Conservation (phyloP, 768 basidiomycete genomes). For the Russula foetens region DNA sequence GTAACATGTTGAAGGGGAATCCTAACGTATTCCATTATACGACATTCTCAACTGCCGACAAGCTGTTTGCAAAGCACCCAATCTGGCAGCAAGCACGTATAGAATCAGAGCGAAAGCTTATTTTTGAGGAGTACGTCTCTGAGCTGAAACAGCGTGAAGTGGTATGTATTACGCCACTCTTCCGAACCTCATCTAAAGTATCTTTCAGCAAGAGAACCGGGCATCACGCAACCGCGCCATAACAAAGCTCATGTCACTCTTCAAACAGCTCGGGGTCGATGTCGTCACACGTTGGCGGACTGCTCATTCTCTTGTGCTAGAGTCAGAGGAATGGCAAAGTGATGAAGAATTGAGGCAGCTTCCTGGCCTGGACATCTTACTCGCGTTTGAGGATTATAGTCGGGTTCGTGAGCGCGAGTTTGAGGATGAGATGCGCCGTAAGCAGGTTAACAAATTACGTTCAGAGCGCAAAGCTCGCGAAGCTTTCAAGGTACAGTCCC, state of each 20-base stretch:
- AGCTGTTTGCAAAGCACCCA: constrained; percentile 76
- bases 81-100: constrained; percentile 86
- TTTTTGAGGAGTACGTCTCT: constrained; percentile 87
- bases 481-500: constrained; percentile 62
- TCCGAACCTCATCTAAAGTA: constrained; percentile 1
- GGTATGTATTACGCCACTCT: constrained; percentile 39
- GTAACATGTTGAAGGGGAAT: constrained; percentile 81
- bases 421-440: constrained; percentile 74
- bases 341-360: constrained; percentile 75
- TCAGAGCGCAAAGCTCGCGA: constrained; percentile 87
- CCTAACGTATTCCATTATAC: constrained; percentile 88
- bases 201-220: constrained; percentile 63
- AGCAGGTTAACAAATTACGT: constrained; percentile 76
- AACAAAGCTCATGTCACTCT: constrained; percentile 71
- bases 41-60: constrained; percentile 84
- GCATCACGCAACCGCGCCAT: constrained; percentile 73
- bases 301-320: constrained; percentile 67
- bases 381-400: constrained; percentile 92
- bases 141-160: constrained; percentile 86
- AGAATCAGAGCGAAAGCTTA: constrained; percentile 74
- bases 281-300: constrained; percentile 91
- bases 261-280: constrained; percentile 83
- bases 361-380: constrained; percentile 85
- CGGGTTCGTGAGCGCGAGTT: constrained; percentile 85
- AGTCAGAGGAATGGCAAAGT: constrained; percentile 69